phyloP scores from a whole-genome alignment of 768 basidiomycete genomes.

The Trametes coccinea region DNA sequence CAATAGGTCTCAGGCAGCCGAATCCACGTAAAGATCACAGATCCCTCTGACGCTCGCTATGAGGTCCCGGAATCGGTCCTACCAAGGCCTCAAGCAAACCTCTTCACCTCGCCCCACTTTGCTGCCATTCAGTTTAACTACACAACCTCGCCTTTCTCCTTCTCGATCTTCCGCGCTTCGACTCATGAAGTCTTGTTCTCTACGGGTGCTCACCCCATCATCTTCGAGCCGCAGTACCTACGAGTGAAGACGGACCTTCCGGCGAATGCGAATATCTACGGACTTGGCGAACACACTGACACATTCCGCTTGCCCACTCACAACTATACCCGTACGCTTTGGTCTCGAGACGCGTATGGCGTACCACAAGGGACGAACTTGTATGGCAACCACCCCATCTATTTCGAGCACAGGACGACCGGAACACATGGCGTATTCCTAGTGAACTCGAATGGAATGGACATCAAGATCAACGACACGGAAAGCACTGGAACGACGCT shows the following conservation, averaged over 20 bases:
- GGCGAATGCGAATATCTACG: slow-evolving; percentile 66
- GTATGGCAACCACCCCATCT: slow-evolving; percentile 75
- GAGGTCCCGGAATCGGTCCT: slow-evolving; percentile 66
- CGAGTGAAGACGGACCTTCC: slow-evolving; percentile 68
- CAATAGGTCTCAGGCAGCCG: slow-evolving; percentile 42
- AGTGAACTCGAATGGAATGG: slow-evolving; percentile 75
- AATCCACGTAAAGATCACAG: slow-evolving; percentile 65
- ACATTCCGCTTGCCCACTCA: slow-evolving; percentile 54
- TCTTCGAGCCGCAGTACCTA: slow-evolving; percentile 78
- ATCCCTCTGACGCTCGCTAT: slow-evolving; percentile 50
- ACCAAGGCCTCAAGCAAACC: slow-evolving; percentile 47
- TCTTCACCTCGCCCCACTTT: slow-evolving; percentile 27
- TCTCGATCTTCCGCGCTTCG: slow-evolving; percentile 51
- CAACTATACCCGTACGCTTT: slow-evolving; percentile 50
- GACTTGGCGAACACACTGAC: slow-evolving; percentile 74
- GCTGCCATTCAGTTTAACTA: slow-evolving; percentile 61
- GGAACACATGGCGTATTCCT: slow-evolving; percentile 73
- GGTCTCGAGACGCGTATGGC: slow-evolving; percentile 67
- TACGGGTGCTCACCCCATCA: slow-evolving; percentile 58
- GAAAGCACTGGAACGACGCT: slow-evolving; percentile 40
- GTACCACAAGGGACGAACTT: slow-evolving; percentile 59
- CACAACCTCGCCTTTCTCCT: slow-evolving; percentile 59
- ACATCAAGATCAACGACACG: slow-evolving; percentile 60
- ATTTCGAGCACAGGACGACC: slow-evolving; percentile 65
- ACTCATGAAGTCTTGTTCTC: slow-evolving; percentile 61